Conservation (phyloP, 2,329 filamentous ascomycete genomes). For the Aspergillus uvarum region DNA sequence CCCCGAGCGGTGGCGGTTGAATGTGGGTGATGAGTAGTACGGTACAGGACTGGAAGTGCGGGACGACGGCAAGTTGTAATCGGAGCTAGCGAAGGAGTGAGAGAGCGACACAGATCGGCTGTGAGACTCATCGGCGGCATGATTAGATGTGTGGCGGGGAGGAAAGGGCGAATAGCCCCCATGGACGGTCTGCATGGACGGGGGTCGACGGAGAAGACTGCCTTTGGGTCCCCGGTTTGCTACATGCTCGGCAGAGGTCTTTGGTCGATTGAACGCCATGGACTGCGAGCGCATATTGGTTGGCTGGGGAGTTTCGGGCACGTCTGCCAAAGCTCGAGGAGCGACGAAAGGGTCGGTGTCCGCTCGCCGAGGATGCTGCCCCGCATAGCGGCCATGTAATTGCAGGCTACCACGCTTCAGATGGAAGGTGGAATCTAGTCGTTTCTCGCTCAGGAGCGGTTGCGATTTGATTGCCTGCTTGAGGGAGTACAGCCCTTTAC, state of each 20-base stretch:
- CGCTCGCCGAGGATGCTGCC: not conserved
- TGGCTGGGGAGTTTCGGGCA: conserved; percentile 20
- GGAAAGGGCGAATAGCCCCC: conserved; percentile 22
- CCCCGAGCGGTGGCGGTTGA: conserved; percentile 22
- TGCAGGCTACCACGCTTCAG: conserved; percentile 15
- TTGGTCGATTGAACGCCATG: conserved; percentile 26
- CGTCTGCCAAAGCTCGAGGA: conserved; percentile 26
- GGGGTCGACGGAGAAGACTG: conserved; percentile 18
- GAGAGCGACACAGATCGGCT: conserved; percentile 19
- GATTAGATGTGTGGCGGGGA: conserved; percentile 15
- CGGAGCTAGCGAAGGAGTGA: conserved; percentile 21
- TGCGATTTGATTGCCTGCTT: conserved; percentile 20
- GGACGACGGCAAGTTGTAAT: conserved; percentile 19
- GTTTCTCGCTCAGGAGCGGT: conserved; percentile 14
- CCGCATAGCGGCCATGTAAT: conserved; percentile 7
- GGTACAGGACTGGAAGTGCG: conserved; percentile 23
- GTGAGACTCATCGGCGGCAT: conserved; percentile 14
- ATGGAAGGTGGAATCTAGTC: not conserved
- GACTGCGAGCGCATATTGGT: conserved; percentile 21
- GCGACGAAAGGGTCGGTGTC: conserved; percentile 16
- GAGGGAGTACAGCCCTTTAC: conserved; percentile 15
- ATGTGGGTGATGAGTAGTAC: conserved; percentile 19
- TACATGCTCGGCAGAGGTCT: conserved; percentile 18
- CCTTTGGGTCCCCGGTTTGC: conserved; percentile 1
- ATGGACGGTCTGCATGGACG: conserved; percentile 28